Percentiles rank a stretch among this genome's conserved stretches.
phyloP scores from a whole-genome alignment of 1,284 basidiomycete species.

The Somion occarium region DNA sequence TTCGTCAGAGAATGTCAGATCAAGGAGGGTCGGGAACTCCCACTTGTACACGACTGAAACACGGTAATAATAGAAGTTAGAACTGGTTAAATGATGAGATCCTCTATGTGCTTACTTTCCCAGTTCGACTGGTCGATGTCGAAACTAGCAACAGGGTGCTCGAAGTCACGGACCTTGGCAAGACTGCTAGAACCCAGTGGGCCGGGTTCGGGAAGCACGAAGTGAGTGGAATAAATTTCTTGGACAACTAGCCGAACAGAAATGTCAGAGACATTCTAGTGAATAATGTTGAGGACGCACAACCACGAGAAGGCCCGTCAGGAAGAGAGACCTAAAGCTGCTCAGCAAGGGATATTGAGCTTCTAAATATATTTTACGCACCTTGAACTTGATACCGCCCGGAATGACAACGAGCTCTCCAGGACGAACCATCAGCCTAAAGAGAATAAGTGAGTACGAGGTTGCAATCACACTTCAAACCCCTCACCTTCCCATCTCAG shows the following conservation, averaged over 20 bases:
- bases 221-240: constrained; percentile 64
- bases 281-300: constrained; percentile 23
- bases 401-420: constrained; percentile 64
- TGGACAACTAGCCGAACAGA: constrained; percentile 24
- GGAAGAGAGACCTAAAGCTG: constrained; percentile 42
- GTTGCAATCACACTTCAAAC: background rate
- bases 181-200: constrained; percentile 62
- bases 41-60: constrained; percentile 46
- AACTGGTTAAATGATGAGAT: constrained; percentile 1
- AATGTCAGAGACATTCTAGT: background rate
- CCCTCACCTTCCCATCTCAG: constrained; percentile 5
- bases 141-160: constrained; percentile 56
- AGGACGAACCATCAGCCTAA: constrained; percentile 51
- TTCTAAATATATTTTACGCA: constrained; percentile 17
- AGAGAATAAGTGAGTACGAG: background rate
- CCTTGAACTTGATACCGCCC: constrained; percentile 64
- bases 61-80: too few species aligned
- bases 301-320: constrained; percentile 50
- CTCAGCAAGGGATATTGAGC: too few species aligned
- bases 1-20: background rate
- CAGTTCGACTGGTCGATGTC: constrained; percentile 59
- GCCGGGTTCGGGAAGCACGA: constrained; percentile 61
- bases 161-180: constrained; percentile 61
- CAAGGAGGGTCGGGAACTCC: constrained; percentile 5
- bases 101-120: constrained; percentile 45